Evolutionary conservation across 2,329 filamentous ascomycete species (phyloP).

Genomic region (Ophiostoma sp.): DNA sequence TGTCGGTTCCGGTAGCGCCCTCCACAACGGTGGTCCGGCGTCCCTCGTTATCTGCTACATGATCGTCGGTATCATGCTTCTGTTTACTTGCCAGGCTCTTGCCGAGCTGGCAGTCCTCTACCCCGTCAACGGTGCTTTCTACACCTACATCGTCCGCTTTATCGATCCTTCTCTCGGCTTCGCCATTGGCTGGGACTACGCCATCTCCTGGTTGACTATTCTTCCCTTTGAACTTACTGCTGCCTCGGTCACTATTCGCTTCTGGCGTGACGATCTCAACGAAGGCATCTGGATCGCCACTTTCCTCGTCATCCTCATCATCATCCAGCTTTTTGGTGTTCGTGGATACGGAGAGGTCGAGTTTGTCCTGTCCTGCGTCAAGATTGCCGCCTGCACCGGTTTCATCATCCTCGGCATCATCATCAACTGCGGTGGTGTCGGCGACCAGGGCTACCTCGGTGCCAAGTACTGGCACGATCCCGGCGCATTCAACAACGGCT

Average conservation of each 20-base stretch:
- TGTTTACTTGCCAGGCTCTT: conserved; percentile 55
- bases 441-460: conserved; percentile 54
- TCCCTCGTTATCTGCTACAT: conserved; percentile 47
- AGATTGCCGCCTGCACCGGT: conserved; percentile 53
- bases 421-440: conserved; percentile 53
- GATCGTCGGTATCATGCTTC: conserved; percentile 54
- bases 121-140: conserved; percentile 59
- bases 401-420: conserved; percentile 62
- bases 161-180: conserved; percentile 56
- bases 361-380: conserved; percentile 53
- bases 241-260: conserved; percentile 49
- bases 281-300: conserved; percentile 53
- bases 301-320: conserved; percentile 47
- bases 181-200: conserved; percentile 51
- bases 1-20: conserved; percentile 58
- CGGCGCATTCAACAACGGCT: conserved; percentile 49
- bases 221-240: conserved; percentile 52
- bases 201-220: conserved; percentile 45
- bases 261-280: conserved; percentile 48
- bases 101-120: conserved; percentile 57
- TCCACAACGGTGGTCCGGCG: conserved; percentile 56
- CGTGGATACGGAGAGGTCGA: conserved; percentile 57
- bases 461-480: conserved; percentile 56
- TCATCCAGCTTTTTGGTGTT: conserved; percentile 53
- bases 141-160: conserved; percentile 56